These are phyloP conservation scores for Noccaea caerulescens DNA, from an alignment of 345 rosid species.

Conservation along the genomic window DNA sequence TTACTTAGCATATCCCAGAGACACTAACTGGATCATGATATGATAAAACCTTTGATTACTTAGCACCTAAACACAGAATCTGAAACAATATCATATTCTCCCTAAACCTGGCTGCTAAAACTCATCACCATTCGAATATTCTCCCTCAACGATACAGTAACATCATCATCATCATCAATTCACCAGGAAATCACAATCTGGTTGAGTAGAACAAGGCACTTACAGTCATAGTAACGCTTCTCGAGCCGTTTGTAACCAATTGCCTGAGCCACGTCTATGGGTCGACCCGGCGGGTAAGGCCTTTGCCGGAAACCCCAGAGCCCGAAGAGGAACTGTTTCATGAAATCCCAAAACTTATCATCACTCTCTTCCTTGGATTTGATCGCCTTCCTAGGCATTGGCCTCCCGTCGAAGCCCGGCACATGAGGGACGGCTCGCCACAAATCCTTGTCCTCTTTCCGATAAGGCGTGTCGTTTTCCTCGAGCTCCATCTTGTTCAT, in stretches of 20 bases:
- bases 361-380: conserved; percentile 75
- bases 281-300: conserved; percentile 82
- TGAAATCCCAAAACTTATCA: conserved; percentile 91
- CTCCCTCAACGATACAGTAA: not conserved
- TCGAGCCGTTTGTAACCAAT: conserved; percentile 84
- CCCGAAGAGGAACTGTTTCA: conserved; percentile 78
- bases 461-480: conserved; percentile 61
- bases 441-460: conserved; percentile 66
- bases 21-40: not conserved
- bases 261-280: conserved; percentile 91
- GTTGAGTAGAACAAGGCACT: conserved; percentile 32
- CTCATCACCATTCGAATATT: not conserved
- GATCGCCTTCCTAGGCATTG: conserved; percentile 85
- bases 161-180: not conserved
- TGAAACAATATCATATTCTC: not conserved
- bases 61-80: not conserved
- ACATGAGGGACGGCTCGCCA: conserved; percentile 83
- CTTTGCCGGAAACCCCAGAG: conserved; percentile 93
- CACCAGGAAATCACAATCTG: not conserved
- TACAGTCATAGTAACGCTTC: conserved; percentile 89
- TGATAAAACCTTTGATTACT: not conserved
- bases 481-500: conserved; percentile 65
- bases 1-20: not conserved
- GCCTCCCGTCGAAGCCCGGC: conserved; percentile 78
- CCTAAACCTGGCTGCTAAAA: not conserved